Evolutionary conservation across 2,329 filamentous ascomycete species (phyloP), one percentile per base, ranked within the genome.

Genomic region (Xylaria arbuscula): DNA sequence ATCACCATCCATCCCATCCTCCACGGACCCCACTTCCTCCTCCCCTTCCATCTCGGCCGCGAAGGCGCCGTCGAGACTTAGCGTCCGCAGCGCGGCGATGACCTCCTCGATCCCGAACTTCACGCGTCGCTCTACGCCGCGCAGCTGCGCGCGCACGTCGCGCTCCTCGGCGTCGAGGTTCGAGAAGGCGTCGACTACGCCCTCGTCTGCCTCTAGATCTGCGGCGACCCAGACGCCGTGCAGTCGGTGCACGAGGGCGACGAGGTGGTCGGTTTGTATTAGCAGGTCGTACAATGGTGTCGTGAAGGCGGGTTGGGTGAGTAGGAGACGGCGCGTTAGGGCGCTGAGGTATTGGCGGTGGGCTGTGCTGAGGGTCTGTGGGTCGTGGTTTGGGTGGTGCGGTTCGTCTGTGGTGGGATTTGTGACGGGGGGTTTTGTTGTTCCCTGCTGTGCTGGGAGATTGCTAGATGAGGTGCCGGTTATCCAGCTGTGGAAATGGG

Each of bases 171-270:
- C 85, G 22, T 85, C 87, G 48, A 93, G 88, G 76, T 93, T 89
- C 1, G 90, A 86, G 75, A 92, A 90, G 0, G 90, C 89, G 76
- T 93, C 93, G 4, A 94, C 88, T 0, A 96, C 92, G 6, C 93
- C 93, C 65, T 93, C 91, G 74, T 97, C 93, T 3, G 88, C 86
- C 78, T 97, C 93, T 0, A 97, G 86, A 77, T 97, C 94, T 42
- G 93, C 85, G 0, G 91, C 90, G 19, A 88, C 87, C 84, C 94
- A 96, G 58, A 96, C 89, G 1, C 84, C 85, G 71, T 96, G 90
- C 0, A 97, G 85, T 2, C 93, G 91, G 61, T 89, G 87, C 54
- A 96, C 87, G 47, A 94, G 88, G 0, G 93, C 91, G 32, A 93
- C 89, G 11, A 97, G 89, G 72, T 91, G 91, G 79, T 98, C 94